Base-by-base conservation (phyloP, 805 yeast species). In the Cyberlindnera lachancei region DNA sequence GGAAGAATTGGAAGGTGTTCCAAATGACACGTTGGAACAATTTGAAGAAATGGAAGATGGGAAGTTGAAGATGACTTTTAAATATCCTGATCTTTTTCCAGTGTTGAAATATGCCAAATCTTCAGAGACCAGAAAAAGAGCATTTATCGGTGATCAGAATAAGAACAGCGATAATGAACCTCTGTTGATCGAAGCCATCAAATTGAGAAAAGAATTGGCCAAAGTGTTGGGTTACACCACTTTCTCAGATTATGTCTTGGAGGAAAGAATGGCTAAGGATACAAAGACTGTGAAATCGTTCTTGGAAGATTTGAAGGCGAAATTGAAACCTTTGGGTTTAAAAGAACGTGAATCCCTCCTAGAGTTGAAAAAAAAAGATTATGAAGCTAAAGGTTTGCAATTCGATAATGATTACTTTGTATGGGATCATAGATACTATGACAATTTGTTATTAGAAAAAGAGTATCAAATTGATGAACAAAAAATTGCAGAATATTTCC, bases 31-130 rank as follows among this genome's bases (percentile, higher is more conserved):
- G 3, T 44, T 81, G 42, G 66, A 65, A 14, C 80, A 70, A 48
- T 79, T 76, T 47, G 79, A 69, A 33, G 58, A 59, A 22, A 58
- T 56, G 9, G n/a, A n/a, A n/a, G 67, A 61, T 15, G 65, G 58
- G 13, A 55, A 53, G 39, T 63, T 54, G 43, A 79, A 79, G 50
- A 79, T 85, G 65, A 79, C 92, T 3, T 82, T 73, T 62, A 83
- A 85, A 55, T 81, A 80, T 48, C 92, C 94, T 1, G 94, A 84
- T 50, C 55, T 79, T 29, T 61, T 79, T 40, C 94, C 94, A 2
- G 79, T 80, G n/a, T 56, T 82, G 55, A 80, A 81, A 52, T 75
- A 75, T 53, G 88, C 94, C 26, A 63, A 66, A 35, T 59, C 58
- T 41, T 67, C 75, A 26, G 70, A 68, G 15, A 81, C 92, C 3